These are phyloP conservation scores for Lactarius hengduanensis DNA, from an alignment of 768 basidiomycete species.

Conservation along the genomic window DNA sequence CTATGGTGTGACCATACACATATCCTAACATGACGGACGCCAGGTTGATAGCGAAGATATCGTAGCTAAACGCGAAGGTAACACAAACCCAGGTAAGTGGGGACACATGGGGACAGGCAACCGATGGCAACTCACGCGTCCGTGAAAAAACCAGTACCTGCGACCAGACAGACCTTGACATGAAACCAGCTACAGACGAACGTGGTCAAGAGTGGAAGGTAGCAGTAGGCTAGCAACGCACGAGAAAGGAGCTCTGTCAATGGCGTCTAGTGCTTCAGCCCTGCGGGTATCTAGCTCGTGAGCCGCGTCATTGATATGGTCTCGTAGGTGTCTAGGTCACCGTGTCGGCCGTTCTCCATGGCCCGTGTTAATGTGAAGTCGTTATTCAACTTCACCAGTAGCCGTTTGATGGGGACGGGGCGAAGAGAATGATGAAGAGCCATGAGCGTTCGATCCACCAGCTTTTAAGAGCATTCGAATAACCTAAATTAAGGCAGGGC, in stretches of 20 bases:
- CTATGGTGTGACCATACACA: constrained; percentile 54
- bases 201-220: not conserved
- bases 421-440: not conserved
- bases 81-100: not conserved
- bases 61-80: constrained; percentile 45
- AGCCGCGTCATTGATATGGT: not conserved
- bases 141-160: constrained; percentile 90
- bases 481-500: no score
- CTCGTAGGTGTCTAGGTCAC: not conserved
- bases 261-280: constrained; percentile 75
- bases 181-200: constrained; percentile 44
- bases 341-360: not conserved
- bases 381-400: not conserved
- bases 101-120: not conserved
- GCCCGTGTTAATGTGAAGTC: not conserved
- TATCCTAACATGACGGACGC: constrained; percentile 80
- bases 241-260: constrained; percentile 87
- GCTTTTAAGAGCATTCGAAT: not conserved
- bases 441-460: not conserved
- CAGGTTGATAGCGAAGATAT: constrained; percentile 89
- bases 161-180: constrained; percentile 43
- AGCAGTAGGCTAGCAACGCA: constrained; percentile 37
- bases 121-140: constrained; percentile 52
- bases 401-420: not conserved
- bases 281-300: constrained; percentile 62